Evolutionary conservation across 176 grass and related monocot species (phyloP).

Genomic region (Juncus inflexus): DNA sequence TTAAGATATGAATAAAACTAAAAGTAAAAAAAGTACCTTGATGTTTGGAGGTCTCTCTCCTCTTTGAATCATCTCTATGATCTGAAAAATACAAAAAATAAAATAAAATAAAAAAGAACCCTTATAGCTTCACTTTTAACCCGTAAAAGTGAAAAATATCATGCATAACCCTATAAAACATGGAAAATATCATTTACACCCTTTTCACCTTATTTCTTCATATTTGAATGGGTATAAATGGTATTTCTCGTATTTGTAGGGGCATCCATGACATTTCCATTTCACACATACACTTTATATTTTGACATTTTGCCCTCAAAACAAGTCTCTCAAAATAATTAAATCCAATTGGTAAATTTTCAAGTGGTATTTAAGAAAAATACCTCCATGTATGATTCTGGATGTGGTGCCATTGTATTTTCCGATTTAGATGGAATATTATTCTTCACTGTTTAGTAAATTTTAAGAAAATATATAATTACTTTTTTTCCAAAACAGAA

Average conservation of each 20-base stretch:
- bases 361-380: neutral
- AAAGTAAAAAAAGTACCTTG: conserved; percentile 8
- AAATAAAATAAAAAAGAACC: conserved; percentile 1
- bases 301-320: no score
- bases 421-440: neutral
- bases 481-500: neutral
- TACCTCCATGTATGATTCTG: conserved; percentile 30
- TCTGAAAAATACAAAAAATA: neutral
- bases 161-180: no score
- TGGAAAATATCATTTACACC: no score
- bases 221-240: no score
- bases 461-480: no score
- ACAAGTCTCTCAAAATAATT: no score
- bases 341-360: no score
- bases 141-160: neutral
- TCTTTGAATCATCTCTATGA: conserved; percentile 30
- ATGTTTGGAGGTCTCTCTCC: conserved; percentile 28
- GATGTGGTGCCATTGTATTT: conserved; percentile 13
- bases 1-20: neutral
- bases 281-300: no score
- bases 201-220: no score
- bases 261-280: no score
- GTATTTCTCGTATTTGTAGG: no score
- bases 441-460: neutral
- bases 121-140: neutral